Conservation (phyloP, 148 eudicot species). For the Fagopyrum homotropicum region DNA sequence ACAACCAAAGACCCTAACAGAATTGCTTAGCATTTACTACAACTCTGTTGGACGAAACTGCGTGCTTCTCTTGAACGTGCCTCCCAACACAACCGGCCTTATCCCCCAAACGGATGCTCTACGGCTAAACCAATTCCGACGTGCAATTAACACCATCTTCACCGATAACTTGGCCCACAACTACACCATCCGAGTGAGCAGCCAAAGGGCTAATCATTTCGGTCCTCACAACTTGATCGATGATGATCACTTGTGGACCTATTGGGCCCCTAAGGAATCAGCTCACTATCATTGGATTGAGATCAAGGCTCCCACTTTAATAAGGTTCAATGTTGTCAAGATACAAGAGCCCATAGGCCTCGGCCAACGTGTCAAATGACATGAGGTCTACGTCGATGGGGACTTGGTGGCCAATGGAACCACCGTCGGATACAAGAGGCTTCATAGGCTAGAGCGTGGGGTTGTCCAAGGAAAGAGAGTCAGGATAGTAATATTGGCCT, state of each 20-base stretch:
- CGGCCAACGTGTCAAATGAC: conserved; percentile 63
- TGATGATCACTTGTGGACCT: conserved; percentile 75
- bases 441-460: conserved; percentile 49
- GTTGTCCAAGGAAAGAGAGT: conserved; percentile 42
- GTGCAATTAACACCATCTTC: conserved; percentile 52
- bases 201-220: conserved; percentile 53
- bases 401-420: conserved; percentile 43
- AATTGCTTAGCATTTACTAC: conserved; percentile 65
- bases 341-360: conserved; percentile 87
- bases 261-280: conserved; percentile 70
- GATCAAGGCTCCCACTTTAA: conserved; percentile 20
- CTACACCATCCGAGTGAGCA: conserved; percentile 41
- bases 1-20: conserved; percentile 49
- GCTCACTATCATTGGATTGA: conserved; percentile 58
- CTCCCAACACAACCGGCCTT: conserved; percentile 71
- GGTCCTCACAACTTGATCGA: conserved; percentile 64
- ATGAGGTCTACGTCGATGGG: conserved; percentile 62
- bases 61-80: conserved; percentile 70
- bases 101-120: conserved; percentile 51
- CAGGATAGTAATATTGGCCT: conserved; percentile 38
- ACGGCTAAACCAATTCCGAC: conserved; percentile 44
- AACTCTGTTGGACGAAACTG: conserved; percentile 86
- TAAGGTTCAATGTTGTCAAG: conserved; percentile 67
- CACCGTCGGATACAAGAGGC: conserved; percentile 73
- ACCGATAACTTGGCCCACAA: conserved; percentile 43